Base-by-base conservation (phyloP, 2,329 filamentous ascomycete species). In the Trichothecium sympodiale region DNA sequence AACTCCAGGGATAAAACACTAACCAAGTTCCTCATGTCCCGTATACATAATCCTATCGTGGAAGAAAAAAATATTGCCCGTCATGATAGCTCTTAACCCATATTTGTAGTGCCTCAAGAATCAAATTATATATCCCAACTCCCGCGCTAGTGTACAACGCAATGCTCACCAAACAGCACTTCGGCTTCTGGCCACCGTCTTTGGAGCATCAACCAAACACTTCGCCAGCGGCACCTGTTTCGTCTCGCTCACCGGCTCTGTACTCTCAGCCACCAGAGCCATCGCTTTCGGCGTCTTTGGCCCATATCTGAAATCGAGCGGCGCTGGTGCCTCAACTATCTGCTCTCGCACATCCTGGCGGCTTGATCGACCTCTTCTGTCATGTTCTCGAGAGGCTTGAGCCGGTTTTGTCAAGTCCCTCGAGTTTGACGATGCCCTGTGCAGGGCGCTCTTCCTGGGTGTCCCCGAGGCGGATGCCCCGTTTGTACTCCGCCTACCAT, bases 211-310 rank as follows among this genome's bases (percentile, higher is more conserved):
- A 25, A 25, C 20, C 20, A 25, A 25, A 25, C 20, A 25, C 20
- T 25, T 25, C 10, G 20, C 20, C 20, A 25, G 20, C 6, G 20
- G 20, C 10, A 6, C 20, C 20, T 25, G 6, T 10, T 25, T 25
- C 6, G 20, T 6, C 20, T 25, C 20, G 20, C 20, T 25, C 10
- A 6, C 20, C 10, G 20, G 6, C 20, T 6, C 31, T 23, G 35
- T 23, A 6, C 37, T 34, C 28, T 46, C 40, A 5, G 36, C 25
- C 8, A 41, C 16, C 14, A 46, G 32, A 8, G 42, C 33, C 45
- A 48, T 46, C 17, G 45, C 44, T n/a, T 40, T 39, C 13, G 45
- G 45, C 14, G 45, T 48, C 35, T 43, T 48, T 9, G 41, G 43
- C 18, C 41, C 45, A 6, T 38, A 28, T 8, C 23, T 31, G 12